Conservation (phyloP, 225 moss, liverwort and hornwort genomes). For the Lunularia cruciata region DNA sequence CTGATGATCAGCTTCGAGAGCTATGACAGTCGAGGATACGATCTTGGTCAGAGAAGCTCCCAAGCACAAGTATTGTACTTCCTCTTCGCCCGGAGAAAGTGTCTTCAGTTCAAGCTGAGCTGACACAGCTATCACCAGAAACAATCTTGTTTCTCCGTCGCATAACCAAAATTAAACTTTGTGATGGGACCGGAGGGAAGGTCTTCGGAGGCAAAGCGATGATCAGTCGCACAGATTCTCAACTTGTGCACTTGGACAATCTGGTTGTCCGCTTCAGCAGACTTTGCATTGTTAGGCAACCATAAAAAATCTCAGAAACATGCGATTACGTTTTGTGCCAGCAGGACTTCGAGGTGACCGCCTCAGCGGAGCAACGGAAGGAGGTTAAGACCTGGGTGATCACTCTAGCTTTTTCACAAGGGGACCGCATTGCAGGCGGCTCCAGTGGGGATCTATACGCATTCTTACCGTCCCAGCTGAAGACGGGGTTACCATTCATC, state of each 20-base stretch:
- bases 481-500: conserved; percentile 21
- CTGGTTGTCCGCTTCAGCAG: background rate
- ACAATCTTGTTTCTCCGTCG: conserved; percentile 26
- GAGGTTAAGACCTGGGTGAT: conserved; percentile 19
- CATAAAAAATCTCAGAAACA: background rate
- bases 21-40: too few relatives aligned
- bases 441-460: conserved; percentile 13
- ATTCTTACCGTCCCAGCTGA: conserved; percentile 25
- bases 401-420: conserved; percentile 14
- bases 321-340: conserved; percentile 25
- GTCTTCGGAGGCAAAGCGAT: background rate
- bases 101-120: conserved; percentile 4
- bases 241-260: background rate
- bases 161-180: conserved; percentile 13
- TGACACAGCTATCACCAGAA: conserved; percentile 25
- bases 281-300: conserved; percentile 1
- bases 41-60: background rate
- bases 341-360: conserved; percentile 16
- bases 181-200: background rate
- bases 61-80: conserved; percentile 15
- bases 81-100: conserved; percentile 20
- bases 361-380: conserved; percentile 17
- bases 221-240: conserved; percentile 11
- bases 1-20: background rate
- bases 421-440: background rate